A percentile compares a stretch with the other conserved stretches of the same genome.
phyloP scores from a whole-genome alignment of 495 filamentous ascomycete genomes.

The Aspergillus cavernicola region DNA sequence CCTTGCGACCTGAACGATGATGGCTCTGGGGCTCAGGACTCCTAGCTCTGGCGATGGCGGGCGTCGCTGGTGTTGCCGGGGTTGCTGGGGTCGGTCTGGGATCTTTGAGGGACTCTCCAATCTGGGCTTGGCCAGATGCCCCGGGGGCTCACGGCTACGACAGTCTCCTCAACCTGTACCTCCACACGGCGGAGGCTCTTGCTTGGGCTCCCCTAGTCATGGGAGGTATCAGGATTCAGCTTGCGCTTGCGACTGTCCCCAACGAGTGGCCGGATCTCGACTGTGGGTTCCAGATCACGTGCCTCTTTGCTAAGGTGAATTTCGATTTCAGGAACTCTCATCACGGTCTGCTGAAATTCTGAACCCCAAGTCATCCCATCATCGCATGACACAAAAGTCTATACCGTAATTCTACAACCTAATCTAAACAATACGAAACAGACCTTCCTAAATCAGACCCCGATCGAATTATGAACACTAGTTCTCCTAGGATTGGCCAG shows the following conservation, averaged over 20 bases:
- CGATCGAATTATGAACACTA: too few species aligned
- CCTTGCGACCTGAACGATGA: not conserved
- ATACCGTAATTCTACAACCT: too few species aligned
- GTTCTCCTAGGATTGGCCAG: too few species aligned
- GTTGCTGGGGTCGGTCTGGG: not conserved
- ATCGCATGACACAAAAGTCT: too few species aligned
- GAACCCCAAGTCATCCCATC: too few species aligned
- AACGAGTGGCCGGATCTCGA: too few species aligned
- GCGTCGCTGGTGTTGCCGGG: not conserved
- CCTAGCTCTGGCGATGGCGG: not conserved
- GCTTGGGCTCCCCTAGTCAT: not conserved
- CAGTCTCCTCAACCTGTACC: not conserved
- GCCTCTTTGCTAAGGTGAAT: too few species aligned
- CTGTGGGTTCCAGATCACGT: too few species aligned
- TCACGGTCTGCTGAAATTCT: too few species aligned
- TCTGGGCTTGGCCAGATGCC: not conserved
- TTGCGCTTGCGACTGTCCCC: not conserved
- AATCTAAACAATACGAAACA: too few species aligned
- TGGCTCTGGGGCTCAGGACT: not conserved
- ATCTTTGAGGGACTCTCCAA: not conserved
- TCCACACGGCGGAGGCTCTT: not conserved
- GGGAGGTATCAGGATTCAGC: not conserved
- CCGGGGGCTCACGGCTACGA: not conserved
- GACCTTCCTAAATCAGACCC: too few species aligned
- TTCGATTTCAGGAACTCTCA: too few species aligned